Evolutionary conservation across 352 stramenopile species (phyloP).

Genomic region (Pythium dissotocum): DNA sequence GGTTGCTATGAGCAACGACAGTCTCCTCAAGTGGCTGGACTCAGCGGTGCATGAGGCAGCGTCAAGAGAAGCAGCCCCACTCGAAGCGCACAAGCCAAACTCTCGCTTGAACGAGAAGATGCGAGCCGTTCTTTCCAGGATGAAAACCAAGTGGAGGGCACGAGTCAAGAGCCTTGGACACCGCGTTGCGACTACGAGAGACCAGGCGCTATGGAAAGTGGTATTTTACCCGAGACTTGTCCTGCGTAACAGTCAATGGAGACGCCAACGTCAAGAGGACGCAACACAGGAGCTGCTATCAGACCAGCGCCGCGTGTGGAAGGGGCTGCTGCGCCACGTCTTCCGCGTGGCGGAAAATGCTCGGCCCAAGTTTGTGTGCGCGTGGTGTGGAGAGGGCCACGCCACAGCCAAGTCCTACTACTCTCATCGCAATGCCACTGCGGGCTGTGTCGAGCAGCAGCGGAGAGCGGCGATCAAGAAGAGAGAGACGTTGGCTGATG

Average conservation of each 20-base stretch:
- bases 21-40: background rate
- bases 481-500: background rate
- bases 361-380: conserved; percentile 31
- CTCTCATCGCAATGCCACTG: conserved; percentile 23
- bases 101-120: too few relatives aligned
- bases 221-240: conserved; percentile 7
- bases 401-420: conserved; percentile 27
- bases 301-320: conserved; percentile 24
- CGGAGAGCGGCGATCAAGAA: background rate
- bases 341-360: conserved; percentile 30
- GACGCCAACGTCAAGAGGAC: background rate
- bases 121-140: background rate
- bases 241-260: background rate
- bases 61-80: too few relatives aligned
- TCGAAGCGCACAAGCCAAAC: too few relatives aligned
- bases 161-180: background rate
- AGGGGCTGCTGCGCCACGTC: conserved; percentile 25
- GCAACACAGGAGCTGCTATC: conserved; percentile 18
- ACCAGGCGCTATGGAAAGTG: conserved; percentile 6
- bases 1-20: background rate
- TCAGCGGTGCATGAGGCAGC: background rate
- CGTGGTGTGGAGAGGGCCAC: conserved; percentile 33
- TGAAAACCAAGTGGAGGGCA: conserved; percentile 1
- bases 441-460: conserved; percentile 2
- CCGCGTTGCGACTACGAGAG: background rate